These are phyloP conservation scores for Dactylellina cionopaga DNA, from an alignment of 2,329 filamentous ascomycete species.

Conservation along the genomic window DNA sequence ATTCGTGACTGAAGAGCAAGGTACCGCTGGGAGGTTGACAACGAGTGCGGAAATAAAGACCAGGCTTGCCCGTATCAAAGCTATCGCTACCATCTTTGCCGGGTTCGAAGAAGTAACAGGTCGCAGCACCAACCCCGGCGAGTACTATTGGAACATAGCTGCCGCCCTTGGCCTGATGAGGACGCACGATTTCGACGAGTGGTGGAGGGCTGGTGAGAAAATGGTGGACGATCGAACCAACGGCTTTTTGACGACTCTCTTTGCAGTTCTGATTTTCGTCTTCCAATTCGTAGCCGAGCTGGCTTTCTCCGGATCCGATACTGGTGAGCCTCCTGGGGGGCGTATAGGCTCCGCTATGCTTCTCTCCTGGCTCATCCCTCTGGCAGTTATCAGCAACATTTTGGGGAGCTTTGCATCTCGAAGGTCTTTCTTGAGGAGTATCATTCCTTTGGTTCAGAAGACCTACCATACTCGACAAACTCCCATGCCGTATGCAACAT, in stretches of 20 bases:
- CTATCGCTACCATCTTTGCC: not conserved
- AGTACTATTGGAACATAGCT: not conserved
- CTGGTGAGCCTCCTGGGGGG: not conserved
- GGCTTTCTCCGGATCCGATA: not conserved
- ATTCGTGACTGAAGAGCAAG: slow-evolving; percentile 3
- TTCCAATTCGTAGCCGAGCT: not conserved
- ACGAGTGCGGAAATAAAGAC: too few species aligned
- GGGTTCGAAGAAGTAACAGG: not conserved
- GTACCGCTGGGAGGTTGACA: too few species aligned
- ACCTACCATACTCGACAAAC: not conserved
- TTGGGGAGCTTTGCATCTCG: slow-evolving; percentile 1
- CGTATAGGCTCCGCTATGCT: slow-evolving; percentile 4
- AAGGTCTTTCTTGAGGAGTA: not conserved
- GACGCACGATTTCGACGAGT: not conserved
- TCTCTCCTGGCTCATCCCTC: slow-evolving; percentile 2
- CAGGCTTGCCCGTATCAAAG: not conserved
- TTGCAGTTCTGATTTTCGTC: not conserved
- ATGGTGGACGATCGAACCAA: slow-evolving; percentile 6
- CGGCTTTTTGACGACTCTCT: not conserved
- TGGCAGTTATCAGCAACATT: slow-evolving; percentile 2
- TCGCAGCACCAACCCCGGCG: not conserved
- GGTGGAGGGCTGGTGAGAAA: not conserved
- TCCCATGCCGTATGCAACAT: not conserved
- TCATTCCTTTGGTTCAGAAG: not conserved
- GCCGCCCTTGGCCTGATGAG: not conserved